These are phyloP conservation scores for Rhizopogon rudus DNA, from an alignment of 768 basidiomycete genomes.

Conservation along the genomic window DNA sequence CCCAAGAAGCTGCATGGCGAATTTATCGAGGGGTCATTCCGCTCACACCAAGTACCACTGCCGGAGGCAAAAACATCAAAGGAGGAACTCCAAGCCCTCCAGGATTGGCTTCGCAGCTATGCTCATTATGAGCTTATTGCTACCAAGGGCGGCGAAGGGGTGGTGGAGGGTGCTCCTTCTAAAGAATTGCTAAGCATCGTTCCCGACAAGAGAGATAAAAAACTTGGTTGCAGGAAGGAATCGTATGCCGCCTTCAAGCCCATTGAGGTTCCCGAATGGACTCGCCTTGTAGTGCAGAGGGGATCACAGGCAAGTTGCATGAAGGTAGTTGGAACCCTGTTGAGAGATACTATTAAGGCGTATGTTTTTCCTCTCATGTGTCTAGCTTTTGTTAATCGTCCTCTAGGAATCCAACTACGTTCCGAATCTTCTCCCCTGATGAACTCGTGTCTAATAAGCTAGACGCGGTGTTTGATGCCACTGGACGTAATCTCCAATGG, in stretches of 20 bases:
- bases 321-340: conserved; percentile 58
- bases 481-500: conserved; percentile 81
- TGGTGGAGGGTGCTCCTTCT: conserved; percentile 43
- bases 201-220: conserved; percentile 50
- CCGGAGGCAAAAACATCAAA: conserved; percentile 60
- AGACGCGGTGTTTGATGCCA: conserved; percentile 68
- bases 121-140: conserved; percentile 62
- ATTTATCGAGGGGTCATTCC: conserved; percentile 77
- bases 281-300: conserved; percentile 41
- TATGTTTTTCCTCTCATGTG: conserved; percentile 22
- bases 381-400: neutral
- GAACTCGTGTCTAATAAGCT: conserved; percentile 87
- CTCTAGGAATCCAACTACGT: conserved; percentile 65
- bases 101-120: conserved; percentile 75
- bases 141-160: neutral
- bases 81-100: conserved; percentile 58
- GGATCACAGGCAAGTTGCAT: conserved; percentile 70
- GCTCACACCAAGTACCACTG: conserved; percentile 86
- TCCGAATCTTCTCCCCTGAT: conserved; percentile 91
- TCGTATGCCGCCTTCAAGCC: conserved; percentile 58
- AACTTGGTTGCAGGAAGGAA: conserved; percentile 68
- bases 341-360: conserved; percentile 53
- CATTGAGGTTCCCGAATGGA: conserved; percentile 66
- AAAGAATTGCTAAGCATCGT: conserved; percentile 54
- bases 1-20: conserved; percentile 65